Evolutionary conservation across 495 filamentous ascomycete species (phyloP), one percentile per base, ranked within the genome.

Genomic region (Chaetomidium leptoderma): DNA sequence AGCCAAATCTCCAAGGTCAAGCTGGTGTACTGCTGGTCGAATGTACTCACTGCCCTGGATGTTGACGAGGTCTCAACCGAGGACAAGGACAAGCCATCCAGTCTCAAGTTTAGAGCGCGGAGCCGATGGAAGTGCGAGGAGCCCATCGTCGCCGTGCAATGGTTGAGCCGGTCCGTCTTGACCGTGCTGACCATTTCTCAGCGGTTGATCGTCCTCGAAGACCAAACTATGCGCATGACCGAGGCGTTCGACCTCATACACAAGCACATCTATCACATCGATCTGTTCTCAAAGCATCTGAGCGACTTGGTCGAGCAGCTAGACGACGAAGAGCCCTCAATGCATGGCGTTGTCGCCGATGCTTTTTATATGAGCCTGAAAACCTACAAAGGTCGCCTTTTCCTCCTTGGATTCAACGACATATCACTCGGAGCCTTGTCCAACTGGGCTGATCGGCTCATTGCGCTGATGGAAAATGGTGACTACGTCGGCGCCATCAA

Each of bases 11-110:
- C 88, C 16, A 84, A 83, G 65, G 85, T 87, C 43, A 97, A 97
- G 68, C 78, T 99, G n/a, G 91, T 89, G 2, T 99, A 97, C 71
- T 96, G 90, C 66, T 99, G 93, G 95, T 97, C 92, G 11, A 96
- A 96, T 65, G 83, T 97, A 29, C 75, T 99, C 56, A 97, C 92
- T 1, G 86, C 97, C 19, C 68, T 97, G 24, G 95, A 99, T 49
- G 81, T 97, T 21, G 84, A 90, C 36, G 87, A 90, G 61, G 76
- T 83, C 21, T 83, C 83, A 42, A 78, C 86, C 2, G 85, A 89
- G 29, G 76, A 85, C 57, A 78, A 76, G 39, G 82, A 86, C 44
- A 87, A 86, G 55, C 89, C 88, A 4, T 85, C 92, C 9, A 82
- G 75, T 43, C 81, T 97, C 7, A 81, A 81, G 29, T 97, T 99